phyloP scores from a whole-genome alignment of 2,329 filamentous ascomycete genomes.

The Eutypa lata region DNA sequence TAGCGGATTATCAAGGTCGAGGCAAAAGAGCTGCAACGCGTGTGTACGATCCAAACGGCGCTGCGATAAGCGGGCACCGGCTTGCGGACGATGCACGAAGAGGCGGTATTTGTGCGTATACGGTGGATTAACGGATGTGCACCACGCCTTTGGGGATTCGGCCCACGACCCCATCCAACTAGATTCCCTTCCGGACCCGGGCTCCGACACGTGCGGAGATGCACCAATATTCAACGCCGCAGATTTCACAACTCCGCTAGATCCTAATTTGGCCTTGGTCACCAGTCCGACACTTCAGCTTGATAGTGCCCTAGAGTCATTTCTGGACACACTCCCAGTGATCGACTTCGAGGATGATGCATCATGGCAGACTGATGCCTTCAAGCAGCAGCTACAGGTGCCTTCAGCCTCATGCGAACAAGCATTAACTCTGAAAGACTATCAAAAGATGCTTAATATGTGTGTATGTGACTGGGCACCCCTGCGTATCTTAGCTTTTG shows the following conservation, averaged over 20 bases:
- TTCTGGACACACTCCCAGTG: conserved; percentile 9
- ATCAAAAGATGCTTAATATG: conserved; percentile 14
- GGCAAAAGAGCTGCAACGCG: conserved; percentile 48
- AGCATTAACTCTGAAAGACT: conserved; percentile 12
- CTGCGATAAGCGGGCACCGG: conserved; percentile 43
- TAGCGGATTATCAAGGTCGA: conserved; percentile 29
- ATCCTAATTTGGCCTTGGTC: conserved; percentile 2
- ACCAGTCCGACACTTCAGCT: conserved; percentile 9
- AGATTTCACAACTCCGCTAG: conserved; percentile 3
- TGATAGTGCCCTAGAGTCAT: conserved; percentile 9
- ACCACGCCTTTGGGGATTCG: conserved; percentile 23
- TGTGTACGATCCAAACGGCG: conserved; percentile 46
- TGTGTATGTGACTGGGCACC: conserved; percentile 18
- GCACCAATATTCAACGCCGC: conserved; percentile 4
- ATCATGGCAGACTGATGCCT: conserved; percentile 5
- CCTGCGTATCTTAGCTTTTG: background rate
- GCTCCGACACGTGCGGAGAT: conserved; percentile 18
- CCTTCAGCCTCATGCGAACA: conserved; percentile 4
- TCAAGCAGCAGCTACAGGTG: conserved; percentile 1
- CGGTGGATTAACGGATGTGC: conserved; percentile 7
- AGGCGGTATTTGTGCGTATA: conserved; percentile 42
- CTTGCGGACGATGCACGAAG: conserved; percentile 40
- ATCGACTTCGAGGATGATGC: conserved; percentile 4
- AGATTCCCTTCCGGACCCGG: conserved; percentile 29
- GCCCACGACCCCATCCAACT: conserved; percentile 18